Conservation (phyloP, 2,329 filamentous ascomycete species). For the Trichophyton schoenleinii region DNA sequence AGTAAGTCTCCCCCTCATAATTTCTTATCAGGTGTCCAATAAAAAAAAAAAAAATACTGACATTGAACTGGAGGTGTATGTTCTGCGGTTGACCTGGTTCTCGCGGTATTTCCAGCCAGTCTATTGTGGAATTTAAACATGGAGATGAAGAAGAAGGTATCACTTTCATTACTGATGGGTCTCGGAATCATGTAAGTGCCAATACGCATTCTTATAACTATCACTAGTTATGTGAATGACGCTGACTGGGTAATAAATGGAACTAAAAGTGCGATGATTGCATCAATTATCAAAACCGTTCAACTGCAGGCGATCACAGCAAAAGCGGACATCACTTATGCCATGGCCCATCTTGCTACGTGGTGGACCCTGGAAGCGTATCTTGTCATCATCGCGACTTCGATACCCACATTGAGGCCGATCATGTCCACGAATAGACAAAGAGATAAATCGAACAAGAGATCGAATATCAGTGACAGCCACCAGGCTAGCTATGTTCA, state of each 20-base stretch:
- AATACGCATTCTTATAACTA: not conserved
- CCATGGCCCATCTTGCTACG: slow-evolving; percentile 5
- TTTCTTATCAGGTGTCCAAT: too few relatives aligned
- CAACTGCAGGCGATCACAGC: slow-evolving; percentile 5
- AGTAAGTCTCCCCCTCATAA: slow-evolving; percentile 1
- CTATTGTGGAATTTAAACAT: slow-evolving; percentile 10
- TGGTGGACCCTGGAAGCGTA: slow-evolving; percentile 10
- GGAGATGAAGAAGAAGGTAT: slow-evolving; percentile 8
- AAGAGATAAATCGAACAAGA: not conserved
- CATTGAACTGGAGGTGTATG: slow-evolving; percentile 8
- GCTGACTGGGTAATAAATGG: not conserved
- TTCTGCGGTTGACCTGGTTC: slow-evolving; percentile 9
- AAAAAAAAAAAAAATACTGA: not conserved
- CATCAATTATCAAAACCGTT: slow-evolving; percentile 10
- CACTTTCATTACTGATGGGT: slow-evolving; percentile 6
- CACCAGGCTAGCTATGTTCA: not conserved
- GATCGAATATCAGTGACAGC: not conserved
- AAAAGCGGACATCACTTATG: slow-evolving; percentile 9
- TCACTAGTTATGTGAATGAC: not conserved
- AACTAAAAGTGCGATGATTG: slow-evolving; percentile 6
- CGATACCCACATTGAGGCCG: slow-evolving; percentile 9
- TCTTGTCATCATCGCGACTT: slow-evolving; percentile 12
- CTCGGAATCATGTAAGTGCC: slow-evolving; percentile 10
- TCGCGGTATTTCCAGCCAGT: slow-evolving; percentile 12
- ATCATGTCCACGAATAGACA: slow-evolving; percentile 3